Evolutionary conservation across 1,284 basidiomycete species (phyloP).

Genomic region (Trichosporon sp.): DNA sequence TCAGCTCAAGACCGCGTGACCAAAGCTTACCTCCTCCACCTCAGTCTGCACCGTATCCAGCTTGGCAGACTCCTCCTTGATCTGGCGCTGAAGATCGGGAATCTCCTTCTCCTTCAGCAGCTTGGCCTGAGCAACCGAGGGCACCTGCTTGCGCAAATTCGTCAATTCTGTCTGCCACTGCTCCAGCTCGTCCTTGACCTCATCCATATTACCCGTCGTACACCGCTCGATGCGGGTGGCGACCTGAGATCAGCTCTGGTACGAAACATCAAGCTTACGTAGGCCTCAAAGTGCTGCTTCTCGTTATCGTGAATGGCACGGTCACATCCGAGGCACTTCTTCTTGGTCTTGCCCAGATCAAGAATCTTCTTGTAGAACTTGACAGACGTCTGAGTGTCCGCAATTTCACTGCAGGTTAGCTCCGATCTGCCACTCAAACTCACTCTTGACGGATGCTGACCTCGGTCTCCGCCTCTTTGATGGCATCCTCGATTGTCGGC

Average conservation of each 20-base stretch:
- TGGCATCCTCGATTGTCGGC: slow-evolving; percentile 56
- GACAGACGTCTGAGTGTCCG: slow-evolving; percentile 14
- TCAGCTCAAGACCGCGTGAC: background rate
- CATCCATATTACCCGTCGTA: slow-evolving; percentile 35
- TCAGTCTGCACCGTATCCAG: slow-evolving; percentile 55
- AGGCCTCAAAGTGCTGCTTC: slow-evolving; percentile 61
- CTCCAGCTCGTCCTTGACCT: slow-evolving; percentile 55
- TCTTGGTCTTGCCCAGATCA: slow-evolving; percentile 59
- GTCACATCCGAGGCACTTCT: slow-evolving; percentile 72
- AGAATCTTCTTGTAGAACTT: slow-evolving; percentile 64
- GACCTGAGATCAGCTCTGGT: slow-evolving; percentile 47
- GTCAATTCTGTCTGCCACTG: slow-evolving; percentile 63
- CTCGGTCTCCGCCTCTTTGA: slow-evolving; percentile 58
- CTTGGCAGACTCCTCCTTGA: slow-evolving; percentile 58
- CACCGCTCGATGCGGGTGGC: slow-evolving; percentile 42
- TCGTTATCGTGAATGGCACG: slow-evolving; percentile 65
- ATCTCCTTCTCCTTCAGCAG: slow-evolving; percentile 62
- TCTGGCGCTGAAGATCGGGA: slow-evolving; percentile 62
- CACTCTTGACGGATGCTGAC: slow-evolving; percentile 59
- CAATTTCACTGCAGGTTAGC: slow-evolving; percentile 17
- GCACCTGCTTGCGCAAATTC: slow-evolving; percentile 58
- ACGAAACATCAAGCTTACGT: slow-evolving; percentile 52
- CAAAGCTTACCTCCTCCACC: slow-evolving; percentile 54
- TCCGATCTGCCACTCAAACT: slow-evolving; percentile 21
- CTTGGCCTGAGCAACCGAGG: slow-evolving; percentile 47